Evolutionary conservation across 2,329 filamentous ascomycete genomes (phyloP).

Genomic region (Trichoderma asperellum): DNA sequence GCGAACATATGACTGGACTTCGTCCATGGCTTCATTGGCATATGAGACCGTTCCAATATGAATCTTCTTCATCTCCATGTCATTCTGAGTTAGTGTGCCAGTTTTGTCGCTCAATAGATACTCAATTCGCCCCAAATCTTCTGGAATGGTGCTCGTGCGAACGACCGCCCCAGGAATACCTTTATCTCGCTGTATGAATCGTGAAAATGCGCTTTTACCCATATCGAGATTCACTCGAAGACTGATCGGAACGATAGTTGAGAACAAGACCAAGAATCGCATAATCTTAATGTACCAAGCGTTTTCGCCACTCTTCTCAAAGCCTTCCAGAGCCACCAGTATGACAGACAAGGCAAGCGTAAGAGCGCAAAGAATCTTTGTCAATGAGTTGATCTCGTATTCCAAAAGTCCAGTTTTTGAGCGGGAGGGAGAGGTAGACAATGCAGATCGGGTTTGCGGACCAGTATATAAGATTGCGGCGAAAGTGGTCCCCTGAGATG

Average conservation of each 20-base stretch:
- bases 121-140: constrained; percentile 93
- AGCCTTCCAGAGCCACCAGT: constrained; percentile 84
- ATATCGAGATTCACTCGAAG: constrained; percentile 95
- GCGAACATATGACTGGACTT: constrained; percentile 82
- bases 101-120: constrained; percentile 97
- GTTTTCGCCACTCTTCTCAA: constrained; percentile 66
- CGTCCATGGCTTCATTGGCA: constrained; percentile 98
- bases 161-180: constrained; percentile 93
- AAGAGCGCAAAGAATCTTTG: constrained; percentile 90
- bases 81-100: constrained; percentile 95
- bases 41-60: constrained; percentile 98
- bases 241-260: constrained; percentile 98
- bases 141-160: constrained; percentile 94
- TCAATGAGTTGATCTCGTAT: constrained; percentile 94
- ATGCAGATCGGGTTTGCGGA: constrained; percentile 86
- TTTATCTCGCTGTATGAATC: constrained; percentile 89
- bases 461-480: constrained; percentile 95
- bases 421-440: constrained; percentile 88
- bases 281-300: constrained; percentile 97
- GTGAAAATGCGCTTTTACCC: constrained; percentile 94
- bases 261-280: constrained; percentile 97
- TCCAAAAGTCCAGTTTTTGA: constrained; percentile 94
- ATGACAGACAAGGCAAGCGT: constrained; percentile 85
- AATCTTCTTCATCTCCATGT: constrained; percentile 99
- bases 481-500: constrained; percentile 85